Evolutionary conservation across 345 rosid species (phyloP).

Genomic region (Combretum micranthum): DNA sequence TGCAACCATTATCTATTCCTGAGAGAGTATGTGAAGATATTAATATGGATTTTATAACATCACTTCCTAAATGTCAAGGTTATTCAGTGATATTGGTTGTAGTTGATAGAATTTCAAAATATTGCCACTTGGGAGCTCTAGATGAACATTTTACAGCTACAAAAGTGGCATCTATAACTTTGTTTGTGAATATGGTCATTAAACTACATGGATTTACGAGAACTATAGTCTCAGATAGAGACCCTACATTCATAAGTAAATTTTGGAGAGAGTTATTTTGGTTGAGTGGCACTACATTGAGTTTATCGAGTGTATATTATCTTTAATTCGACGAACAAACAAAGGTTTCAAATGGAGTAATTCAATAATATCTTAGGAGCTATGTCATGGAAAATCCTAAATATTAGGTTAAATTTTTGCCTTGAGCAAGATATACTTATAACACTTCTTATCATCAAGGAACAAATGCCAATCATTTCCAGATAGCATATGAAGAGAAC

Average conservation of each 20-base stretch:
- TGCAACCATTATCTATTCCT: background rate
- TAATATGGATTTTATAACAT: background rate
- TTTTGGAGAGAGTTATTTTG: constrained; percentile 1
- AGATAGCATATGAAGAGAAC: too few relatives aligned
- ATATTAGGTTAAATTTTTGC: too few relatives aligned
- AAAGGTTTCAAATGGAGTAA: background rate
- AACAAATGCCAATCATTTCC: too few relatives aligned
- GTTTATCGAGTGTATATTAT: background rate
- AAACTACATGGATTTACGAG: background rate
- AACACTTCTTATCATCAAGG: too few relatives aligned
- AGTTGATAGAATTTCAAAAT: background rate
- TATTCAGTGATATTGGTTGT: background rate
- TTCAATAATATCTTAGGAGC: background rate
- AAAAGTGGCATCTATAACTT: background rate
- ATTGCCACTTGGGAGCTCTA: background rate
- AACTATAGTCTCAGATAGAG: background rate
- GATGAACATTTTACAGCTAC: background rate
- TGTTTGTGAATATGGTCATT: background rate
- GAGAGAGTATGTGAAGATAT: background rate
- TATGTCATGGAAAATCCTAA: background rate
- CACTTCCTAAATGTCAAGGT: background rate
- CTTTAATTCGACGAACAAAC: background rate
- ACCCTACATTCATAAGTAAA: background rate
- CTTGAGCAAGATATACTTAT: too few relatives aligned
- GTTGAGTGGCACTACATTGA: background rate